These are phyloP conservation scores for Colletotrichum caudatum DNA, from an alignment of 2,329 filamentous ascomycete genomes.

Conservation along the genomic window DNA sequence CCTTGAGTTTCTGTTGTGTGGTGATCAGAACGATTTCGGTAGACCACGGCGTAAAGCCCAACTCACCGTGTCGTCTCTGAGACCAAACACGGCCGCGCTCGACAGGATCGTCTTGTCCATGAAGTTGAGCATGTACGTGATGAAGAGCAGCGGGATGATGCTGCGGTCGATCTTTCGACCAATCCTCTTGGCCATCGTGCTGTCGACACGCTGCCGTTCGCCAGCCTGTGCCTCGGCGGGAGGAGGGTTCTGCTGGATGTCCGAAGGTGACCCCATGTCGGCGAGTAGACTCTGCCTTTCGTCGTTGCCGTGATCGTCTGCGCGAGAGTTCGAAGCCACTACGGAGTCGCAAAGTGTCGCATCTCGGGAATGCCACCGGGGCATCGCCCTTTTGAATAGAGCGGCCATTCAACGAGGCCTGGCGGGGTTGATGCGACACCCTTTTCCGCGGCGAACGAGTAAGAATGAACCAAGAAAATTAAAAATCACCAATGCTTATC, in stretches of 20 bases:
- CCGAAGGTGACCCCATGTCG: constrained; percentile 33
- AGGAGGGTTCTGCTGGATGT: constrained; percentile 18
- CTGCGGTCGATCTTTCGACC: constrained; percentile 67
- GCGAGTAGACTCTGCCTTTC: constrained; percentile 29
- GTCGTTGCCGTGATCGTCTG: constrained; percentile 14
- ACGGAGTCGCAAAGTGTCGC: background rate
- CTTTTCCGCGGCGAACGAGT: constrained; percentile 27
- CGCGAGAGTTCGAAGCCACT: constrained; percentile 1
- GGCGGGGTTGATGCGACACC: background rate
- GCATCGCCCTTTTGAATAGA: constrained; percentile 31
- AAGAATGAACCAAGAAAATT: background rate
- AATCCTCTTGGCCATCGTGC: constrained; percentile 51
- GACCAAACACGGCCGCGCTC: constrained; percentile 67
- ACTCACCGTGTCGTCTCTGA: constrained; percentile 60
- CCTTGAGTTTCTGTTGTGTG: constrained; percentile 68
- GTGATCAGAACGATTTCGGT: constrained; percentile 43
- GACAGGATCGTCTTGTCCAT: constrained; percentile 71
- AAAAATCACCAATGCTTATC: constrained; percentile 15
- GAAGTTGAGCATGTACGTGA: constrained; percentile 70
- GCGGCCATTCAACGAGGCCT: constrained; percentile 3
- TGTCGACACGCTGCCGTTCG: constrained; percentile 40
- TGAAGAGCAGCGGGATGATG: constrained; percentile 67
- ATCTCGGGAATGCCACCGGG: constrained; percentile 9
- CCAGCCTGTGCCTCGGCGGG: constrained; percentile 21
- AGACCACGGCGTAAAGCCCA: background rate